phyloP scores from a whole-genome alignment of 768 basidiomycete genomes.

The Boletus vermiculosoides region DNA sequence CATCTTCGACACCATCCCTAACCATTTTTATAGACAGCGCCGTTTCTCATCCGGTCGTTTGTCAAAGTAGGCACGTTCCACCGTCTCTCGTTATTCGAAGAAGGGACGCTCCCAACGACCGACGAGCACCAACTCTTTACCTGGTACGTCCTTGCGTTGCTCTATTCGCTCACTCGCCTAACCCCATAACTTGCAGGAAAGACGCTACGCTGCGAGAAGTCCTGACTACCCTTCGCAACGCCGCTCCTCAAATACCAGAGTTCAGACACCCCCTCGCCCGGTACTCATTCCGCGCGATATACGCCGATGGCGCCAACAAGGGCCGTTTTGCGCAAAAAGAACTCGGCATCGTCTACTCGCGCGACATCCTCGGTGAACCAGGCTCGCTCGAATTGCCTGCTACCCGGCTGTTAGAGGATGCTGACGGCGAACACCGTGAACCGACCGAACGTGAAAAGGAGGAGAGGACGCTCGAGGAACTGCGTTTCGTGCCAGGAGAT shows the following conservation, averaged over 20 bases:
- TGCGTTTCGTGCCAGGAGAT: constrained; percentile 80
- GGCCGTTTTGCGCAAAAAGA: constrained; percentile 76
- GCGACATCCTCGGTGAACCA: constrained; percentile 81
- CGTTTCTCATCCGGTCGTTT: constrained; percentile 80
- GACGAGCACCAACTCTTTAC: constrained; percentile 84
- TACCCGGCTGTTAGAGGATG: constrained; percentile 58
- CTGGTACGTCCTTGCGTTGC: constrained; percentile 47
- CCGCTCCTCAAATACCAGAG: constrained; percentile 65
- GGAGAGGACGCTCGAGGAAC: constrained; percentile 73
- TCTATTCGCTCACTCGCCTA: background rate
- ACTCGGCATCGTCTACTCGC: constrained; percentile 76
- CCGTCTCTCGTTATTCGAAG: constrained; percentile 70
- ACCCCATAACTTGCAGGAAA: constrained; percentile 50
- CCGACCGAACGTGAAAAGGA: constrained; percentile 50
- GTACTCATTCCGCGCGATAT: constrained; percentile 78
- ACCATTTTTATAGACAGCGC: constrained; percentile 53
- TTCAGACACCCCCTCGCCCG: constrained; percentile 80
- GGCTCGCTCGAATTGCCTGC: constrained; percentile 58
- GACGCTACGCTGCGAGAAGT: constrained; percentile 81
- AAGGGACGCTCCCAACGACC: constrained; percentile 69
- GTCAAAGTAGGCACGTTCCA: constrained; percentile 82
- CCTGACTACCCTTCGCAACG: constrained; percentile 70
- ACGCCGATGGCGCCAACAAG: constrained; percentile 69
- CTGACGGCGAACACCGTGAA: constrained; percentile 32
- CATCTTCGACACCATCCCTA: background rate